Conservation (phyloP, 805 yeast genomes). For the Candida chauliodis region DNA sequence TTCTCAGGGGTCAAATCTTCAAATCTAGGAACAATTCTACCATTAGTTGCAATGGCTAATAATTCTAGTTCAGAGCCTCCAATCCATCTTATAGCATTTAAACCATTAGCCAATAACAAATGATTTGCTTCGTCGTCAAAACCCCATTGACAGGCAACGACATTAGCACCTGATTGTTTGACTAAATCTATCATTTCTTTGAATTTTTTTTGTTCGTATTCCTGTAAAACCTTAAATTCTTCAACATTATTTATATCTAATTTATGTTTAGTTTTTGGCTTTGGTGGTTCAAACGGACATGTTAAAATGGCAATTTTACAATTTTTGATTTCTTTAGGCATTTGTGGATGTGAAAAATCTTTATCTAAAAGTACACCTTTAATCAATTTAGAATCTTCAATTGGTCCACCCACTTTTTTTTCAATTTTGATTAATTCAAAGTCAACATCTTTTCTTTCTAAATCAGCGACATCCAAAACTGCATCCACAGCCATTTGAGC, state of each 20-base stretch:
- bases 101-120: conserved; percentile 75
- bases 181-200: conserved; percentile 84
- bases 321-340: conserved; percentile 77
- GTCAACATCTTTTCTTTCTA: conserved; percentile 91
- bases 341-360: conserved; percentile 97
- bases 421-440: conserved; percentile 94
- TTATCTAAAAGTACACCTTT: conserved; percentile 93
- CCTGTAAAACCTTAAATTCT: conserved; percentile 86
- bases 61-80: conserved; percentile 96
- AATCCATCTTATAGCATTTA: conserved; percentile 98
- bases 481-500: conserved; percentile 98
- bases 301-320: conserved; percentile 93
- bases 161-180: conserved; percentile 88
- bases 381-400: conserved; percentile 80
- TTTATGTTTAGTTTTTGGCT: conserved; percentile 98
- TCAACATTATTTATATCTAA: conserved; percentile 90
- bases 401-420: conserved; percentile 92
- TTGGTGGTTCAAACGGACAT: conserved; percentile 99
- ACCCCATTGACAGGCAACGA: conserved; percentile 99
- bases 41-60: conserved; percentile 95
- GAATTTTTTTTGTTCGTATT: conserved; percentile 88
- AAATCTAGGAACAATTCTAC: conserved; percentile 94
- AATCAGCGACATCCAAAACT: conserved; percentile 86
- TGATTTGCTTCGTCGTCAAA: conserved; percentile 99
- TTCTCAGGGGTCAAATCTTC: conserved; percentile 82